Base-by-base conservation (phyloP, 306 rosid species). In the Macrotyloma uniflorum region DNA sequence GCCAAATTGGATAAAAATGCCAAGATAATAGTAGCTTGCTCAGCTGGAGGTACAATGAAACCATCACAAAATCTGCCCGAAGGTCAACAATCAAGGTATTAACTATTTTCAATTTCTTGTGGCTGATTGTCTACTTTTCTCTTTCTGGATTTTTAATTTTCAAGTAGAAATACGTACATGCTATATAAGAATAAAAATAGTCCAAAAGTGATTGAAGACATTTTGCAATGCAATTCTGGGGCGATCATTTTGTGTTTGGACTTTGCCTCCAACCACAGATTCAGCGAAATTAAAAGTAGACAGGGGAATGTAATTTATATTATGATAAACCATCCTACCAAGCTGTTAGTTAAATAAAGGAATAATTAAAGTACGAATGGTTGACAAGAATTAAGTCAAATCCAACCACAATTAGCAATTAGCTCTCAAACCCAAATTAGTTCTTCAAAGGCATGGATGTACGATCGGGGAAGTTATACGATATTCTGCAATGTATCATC, bases 41-140 rank as follows among this genome's bases (percentile, higher is more conserved):
- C 99, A 13, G 68, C 96, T 12, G 99, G 98, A 38, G 98, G 98
- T 5, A 95, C 99, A 14, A 90, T 87, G 97, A 93, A 81, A 85
- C 99, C 99, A 45, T 40, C 99, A 54, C 99, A 93, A 86, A 93
- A 76, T 87, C 96, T 95, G 49, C 97, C 99, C 8, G 94, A 95
- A 84, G 99, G 99, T 59, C 93, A 91, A 88, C 98, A 95, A 76
- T 95, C 98, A 79, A 95, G 97, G 99, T 93, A 72, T 63, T 42
- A 2, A 62, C 36, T 30, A 9, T 15, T 30, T 59, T 26, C 4
- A 7, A 10, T 61, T 68, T 62, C 18, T 9, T 13, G 15, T 30
- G 13, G 13, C 13, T 16, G 16, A 61, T 28, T 0, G 49, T 22
- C 33, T 18, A 16, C 45, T 26, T 46, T 67, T 76, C 66, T 33